Percentiles rank a stretch among this genome's conserved stretches.
These are phyloP conservation scores for Lecanicillium sp. DNA, from an alignment of 2,329 filamentous ascomycete species.

Conservation along the genomic window DNA sequence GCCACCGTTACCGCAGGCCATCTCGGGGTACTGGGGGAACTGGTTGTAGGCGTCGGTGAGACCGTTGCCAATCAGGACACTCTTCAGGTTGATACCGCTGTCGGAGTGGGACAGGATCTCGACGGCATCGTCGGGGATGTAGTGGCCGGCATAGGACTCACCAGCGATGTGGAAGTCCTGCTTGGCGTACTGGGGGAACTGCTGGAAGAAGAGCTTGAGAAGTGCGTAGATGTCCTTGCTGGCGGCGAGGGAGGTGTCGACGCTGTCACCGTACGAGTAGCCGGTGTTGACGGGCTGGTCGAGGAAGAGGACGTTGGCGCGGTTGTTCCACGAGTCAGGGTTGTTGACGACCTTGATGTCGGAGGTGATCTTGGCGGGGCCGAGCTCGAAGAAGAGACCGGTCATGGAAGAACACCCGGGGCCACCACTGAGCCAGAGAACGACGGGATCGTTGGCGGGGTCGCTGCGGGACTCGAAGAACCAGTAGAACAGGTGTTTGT, in stretches of 20 bases:
- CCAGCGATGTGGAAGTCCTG: slow-evolving; percentile 98
- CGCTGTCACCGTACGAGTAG: slow-evolving; percentile 91
- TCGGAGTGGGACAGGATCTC: slow-evolving; percentile 94
- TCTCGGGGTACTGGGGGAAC: slow-evolving; percentile 92
- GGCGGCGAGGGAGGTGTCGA: slow-evolving; percentile 90
- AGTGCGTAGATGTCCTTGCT: slow-evolving; percentile 98
- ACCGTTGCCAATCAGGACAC: slow-evolving; percentile 91
- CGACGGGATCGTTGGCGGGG: slow-evolving; percentile 90
- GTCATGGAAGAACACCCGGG: slow-evolving; percentile 96
- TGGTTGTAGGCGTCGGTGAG: slow-evolving; percentile 91
- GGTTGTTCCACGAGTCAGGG: slow-evolving; percentile 90
- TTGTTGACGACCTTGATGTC: slow-evolving; percentile 80
- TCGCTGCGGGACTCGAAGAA: slow-evolving; percentile 99
- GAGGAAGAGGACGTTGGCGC: slow-evolving; percentile 97
- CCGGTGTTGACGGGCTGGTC: slow-evolving; percentile 98
- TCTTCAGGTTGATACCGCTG: slow-evolving; percentile 96
- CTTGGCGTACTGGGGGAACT: slow-evolving; percentile 91
- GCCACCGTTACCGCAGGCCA: slow-evolving; percentile 95
- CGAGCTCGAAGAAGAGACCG: slow-evolving; percentile 95
- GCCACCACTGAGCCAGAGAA: slow-evolving; percentile 92
- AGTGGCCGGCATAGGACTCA: slow-evolving; percentile 93
- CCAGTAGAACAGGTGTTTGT: slow-evolving; percentile 99
- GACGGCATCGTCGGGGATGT: slow-evolving; percentile 85
- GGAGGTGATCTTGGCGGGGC: slow-evolving; percentile 78
- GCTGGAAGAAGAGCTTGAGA: slow-evolving; percentile 95